Base-by-base conservation (phyloP, 2,329 filamentous ascomycete genomes). In the Erysiphe pulchra region DNA sequence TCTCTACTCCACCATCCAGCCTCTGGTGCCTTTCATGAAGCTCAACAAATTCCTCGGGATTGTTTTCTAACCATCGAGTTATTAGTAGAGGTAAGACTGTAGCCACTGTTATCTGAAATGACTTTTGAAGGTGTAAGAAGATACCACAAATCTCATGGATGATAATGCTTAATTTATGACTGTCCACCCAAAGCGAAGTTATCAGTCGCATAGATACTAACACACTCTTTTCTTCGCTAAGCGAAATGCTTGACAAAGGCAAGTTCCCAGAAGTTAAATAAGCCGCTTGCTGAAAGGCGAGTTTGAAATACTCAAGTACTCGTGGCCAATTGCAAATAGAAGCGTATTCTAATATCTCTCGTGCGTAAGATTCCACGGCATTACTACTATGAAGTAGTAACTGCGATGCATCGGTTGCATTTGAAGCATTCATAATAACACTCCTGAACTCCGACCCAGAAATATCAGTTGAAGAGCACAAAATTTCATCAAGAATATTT, bases 71-170 rank as follows among this genome's bases (percentile, higher is more conserved):
- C 76, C 76, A 80, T 50, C 73, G 64, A 31, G 67, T 69, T 46
- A 80, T 74, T 45, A 79, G 60, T 44, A 77, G 58, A 6, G 76
- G 75, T n/a, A 71, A 62, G 13, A 75, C 65, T 36, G 75, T 63
- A 39, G 75, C 73, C 32, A 80, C 64, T 2, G 72, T 69, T 51
- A 73, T 75, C 52, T 80, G 76, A 53, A 73, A 75, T 0, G 68
- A 59, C 52, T 71, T 75, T 50, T 72, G 68, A 49, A 80, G 71
- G 56, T 79, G 75, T 41, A 79, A 63, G 56, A 78, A 80, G 54
- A 68, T 74, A 18, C 73, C 73, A 56, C 73, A 76, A 34, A 80
- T 63, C 58, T 80, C 76, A 52, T 77, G 73, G 34, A 80, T 68
- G 45, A 80, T 56, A 17, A 70, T 58, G 36, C 71, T 68, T 13